phyloP scores from a whole-genome alignment of 805 yeast species.

The Metahyphopichia silvanorum region DNA sequence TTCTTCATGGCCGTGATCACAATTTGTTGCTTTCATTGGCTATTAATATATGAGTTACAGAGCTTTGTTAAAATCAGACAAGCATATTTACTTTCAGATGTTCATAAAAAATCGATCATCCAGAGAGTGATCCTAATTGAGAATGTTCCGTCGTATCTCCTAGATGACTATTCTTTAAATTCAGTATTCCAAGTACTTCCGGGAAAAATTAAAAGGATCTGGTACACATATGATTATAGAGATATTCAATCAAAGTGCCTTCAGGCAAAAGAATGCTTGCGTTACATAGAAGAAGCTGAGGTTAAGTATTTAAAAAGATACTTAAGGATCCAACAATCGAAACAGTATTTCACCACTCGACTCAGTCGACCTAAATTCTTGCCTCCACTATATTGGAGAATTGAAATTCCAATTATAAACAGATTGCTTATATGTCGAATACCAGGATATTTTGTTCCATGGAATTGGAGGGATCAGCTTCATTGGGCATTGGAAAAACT shows the following conservation, averaged over 20 bases:
- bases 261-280: conserved; percentile 22
- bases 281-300: conserved; percentile 26
- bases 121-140: conserved; percentile 39
- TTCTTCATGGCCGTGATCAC: conserved; percentile 55
- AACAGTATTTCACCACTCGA: too few species aligned
- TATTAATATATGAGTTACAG: conserved; percentile 56
- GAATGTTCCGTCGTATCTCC: conserved; percentile 40
- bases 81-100: conserved; percentile 27
- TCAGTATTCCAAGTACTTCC: conserved; percentile 41
- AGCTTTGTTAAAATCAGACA: conserved; percentile 49
- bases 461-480: conserved; percentile 15
- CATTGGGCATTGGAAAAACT: conserved; percentile 27
- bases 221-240: conserved; percentile 49
- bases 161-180: conserved; percentile 20
- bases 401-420: conserved; percentile 12
- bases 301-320: conserved; percentile 14
- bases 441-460: conserved; percentile 27
- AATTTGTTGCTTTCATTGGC: conserved; percentile 52
- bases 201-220: conserved; percentile 52
- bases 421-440: conserved; percentile 16
- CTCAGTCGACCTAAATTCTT: too few species aligned
- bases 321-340: too few species aligned
- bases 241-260: conserved; percentile 14
- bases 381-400: too few species aligned
- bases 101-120: conserved; percentile 18